phyloP scores from a whole-genome alignment of 169 alveolate species.

The Babesia bovis region DNA sequence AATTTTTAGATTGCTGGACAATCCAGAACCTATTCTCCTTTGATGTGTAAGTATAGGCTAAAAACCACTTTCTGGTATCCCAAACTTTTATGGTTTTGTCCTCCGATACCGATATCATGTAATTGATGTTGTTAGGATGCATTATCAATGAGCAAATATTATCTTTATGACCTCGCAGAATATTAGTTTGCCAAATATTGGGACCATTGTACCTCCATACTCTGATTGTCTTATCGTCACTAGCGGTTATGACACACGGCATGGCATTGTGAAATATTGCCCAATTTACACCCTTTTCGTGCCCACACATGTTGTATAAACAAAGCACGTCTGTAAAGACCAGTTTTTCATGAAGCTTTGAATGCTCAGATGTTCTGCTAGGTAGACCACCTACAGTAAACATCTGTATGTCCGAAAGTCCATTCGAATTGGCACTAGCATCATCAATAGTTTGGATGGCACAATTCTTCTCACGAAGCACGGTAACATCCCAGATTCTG shows the following conservation, averaged over 20 bases:
- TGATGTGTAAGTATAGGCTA: constrained; percentile 85
- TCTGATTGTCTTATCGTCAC: constrained; percentile 93
- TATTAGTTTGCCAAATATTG: constrained; percentile 91
- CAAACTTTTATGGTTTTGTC: constrained; percentile 92
- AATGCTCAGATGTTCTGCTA: constrained; percentile 69
- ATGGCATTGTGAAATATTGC: constrained; percentile 89
- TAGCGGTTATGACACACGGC: constrained; percentile 89
- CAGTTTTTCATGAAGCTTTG: not conserved
- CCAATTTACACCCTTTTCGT: constrained; percentile 96
- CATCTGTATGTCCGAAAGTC: constrained; percentile 48
- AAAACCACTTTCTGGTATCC: constrained; percentile 89
- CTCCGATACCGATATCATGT: constrained; percentile 90
- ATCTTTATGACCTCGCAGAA: constrained; percentile 91
- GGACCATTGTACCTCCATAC: constrained; percentile 92
- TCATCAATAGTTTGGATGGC: constrained; percentile 44
- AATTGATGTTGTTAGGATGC: constrained; percentile 87
- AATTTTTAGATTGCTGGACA: constrained; percentile 81
- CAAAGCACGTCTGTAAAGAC: constrained; percentile 58
- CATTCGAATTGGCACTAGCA: constrained; percentile 5
- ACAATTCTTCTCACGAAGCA: constrained; percentile 88
- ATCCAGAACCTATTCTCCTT: constrained; percentile 96
- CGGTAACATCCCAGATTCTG: constrained; percentile 93
- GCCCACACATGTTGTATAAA: constrained; percentile 92
- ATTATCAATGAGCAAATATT: constrained; percentile 91
- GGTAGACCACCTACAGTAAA: constrained; percentile 69